A percentile compares a stretch with the other conserved stretches of the same genome.
Conservation (phyloP, 768 basidiomycete genomes). For the Gymnopilus junonius region DNA sequence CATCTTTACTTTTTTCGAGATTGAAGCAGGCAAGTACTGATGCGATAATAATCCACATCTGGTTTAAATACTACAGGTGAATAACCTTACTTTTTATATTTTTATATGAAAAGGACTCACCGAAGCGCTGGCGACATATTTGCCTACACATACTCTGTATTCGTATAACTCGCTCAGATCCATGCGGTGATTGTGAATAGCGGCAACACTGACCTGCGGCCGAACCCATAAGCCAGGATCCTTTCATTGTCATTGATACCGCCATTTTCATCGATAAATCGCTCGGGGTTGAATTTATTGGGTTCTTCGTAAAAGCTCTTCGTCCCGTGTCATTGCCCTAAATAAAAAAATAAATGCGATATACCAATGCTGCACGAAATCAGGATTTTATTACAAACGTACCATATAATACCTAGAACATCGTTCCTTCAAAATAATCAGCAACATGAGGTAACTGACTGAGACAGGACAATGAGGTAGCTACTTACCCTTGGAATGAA, state of each 20-base stretch:
- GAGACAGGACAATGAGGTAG: too few species aligned
- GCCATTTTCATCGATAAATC: slow-evolving; percentile 5
- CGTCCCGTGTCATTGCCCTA: slow-evolving; percentile 13
- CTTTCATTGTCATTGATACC: background rate
- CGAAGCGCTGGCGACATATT: slow-evolving; percentile 2
- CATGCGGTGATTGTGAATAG: too few species aligned
- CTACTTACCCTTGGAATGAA: slow-evolving; percentile 25
- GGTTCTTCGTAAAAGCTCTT: background rate
- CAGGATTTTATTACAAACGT: too few species aligned
- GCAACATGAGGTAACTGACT: too few species aligned
- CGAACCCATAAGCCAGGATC: background rate
- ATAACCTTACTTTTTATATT: slow-evolving; percentile 18
- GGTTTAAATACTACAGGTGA: too few species aligned
- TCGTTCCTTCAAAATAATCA: background rate
- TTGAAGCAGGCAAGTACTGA: too few species aligned
- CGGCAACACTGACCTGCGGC: background rate
- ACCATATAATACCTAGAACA: slow-evolving; percentile 37
- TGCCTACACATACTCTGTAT: slow-evolving; percentile 9
- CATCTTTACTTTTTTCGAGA: too few species aligned
- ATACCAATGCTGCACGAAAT: too few species aligned
- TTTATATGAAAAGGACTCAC: too few species aligned
- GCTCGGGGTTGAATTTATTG: slow-evolving; percentile 5
- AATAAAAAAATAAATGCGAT: too few species aligned
- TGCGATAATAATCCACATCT: too few species aligned
- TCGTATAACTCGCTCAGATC: too few species aligned